Conservation (phyloP, 495 filamentous ascomycete genomes). For the Aspergillus avenaceus region DNA sequence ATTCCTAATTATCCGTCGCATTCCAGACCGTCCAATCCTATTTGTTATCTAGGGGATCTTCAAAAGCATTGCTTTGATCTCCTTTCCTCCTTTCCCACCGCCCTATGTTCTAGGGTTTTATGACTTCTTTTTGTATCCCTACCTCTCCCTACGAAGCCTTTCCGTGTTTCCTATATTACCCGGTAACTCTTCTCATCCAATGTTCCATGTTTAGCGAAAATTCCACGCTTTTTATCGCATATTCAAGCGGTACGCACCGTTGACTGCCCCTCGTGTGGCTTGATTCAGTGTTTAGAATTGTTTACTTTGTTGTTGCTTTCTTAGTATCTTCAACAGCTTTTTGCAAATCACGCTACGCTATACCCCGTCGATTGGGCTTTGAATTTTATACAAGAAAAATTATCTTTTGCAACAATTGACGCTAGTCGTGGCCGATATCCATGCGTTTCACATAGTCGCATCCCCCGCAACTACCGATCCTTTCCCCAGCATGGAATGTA, state of each 20-base stretch:
- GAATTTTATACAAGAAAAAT: neutral
- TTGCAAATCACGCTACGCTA: neutral
- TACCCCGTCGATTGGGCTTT: neutral
- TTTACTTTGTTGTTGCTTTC: neutral
- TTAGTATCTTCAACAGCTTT: neutral
- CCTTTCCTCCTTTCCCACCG: conserved; percentile 15
- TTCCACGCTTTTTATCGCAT: neutral
- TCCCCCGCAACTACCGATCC: neutral
- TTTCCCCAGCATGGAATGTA: conserved; percentile 1
- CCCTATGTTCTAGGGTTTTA: conserved; percentile 14
- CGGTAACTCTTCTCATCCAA: neutral
- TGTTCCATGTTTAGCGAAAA: neutral
- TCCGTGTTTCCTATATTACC: neutral
- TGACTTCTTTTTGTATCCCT: conserved; percentile 13
- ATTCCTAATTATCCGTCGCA: conserved; percentile 20
- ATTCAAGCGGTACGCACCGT: neutral
- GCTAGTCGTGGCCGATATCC: neutral
- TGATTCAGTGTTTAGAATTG: neutral
- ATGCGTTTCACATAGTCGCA: neutral
- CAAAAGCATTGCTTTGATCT: conserved; percentile 10
- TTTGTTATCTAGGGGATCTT: conserved; percentile 10
- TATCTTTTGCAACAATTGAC: neutral
- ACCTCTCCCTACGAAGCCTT: conserved; percentile 8
- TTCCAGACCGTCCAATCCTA: conserved; percentile 15
- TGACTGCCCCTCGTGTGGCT: neutral